Evolutionary conservation across 192 early-diverging fungal genomes (phyloP), one percentile per base, ranked within the genome.

Genomic region (Dissophora globulifera): DNA sequence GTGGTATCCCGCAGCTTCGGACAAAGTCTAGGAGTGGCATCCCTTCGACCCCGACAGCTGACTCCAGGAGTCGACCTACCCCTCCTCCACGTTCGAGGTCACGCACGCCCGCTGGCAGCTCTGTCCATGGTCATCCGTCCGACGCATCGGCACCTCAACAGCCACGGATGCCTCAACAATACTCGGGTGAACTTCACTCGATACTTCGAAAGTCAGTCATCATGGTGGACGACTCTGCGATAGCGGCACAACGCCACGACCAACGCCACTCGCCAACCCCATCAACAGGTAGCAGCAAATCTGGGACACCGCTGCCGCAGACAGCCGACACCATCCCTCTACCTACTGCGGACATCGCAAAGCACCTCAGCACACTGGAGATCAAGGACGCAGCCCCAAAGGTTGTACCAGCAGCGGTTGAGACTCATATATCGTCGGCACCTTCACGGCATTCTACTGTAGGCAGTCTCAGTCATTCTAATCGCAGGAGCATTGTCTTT

Each of bases 11-110:
- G 31, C 72, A 76, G 33, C 51, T 62, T 10, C 60, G 72, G 38
- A 76, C 72, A 55, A 76, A 76, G 38, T 76, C 72, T n/a, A 65
- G 72, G 52, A 76, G 72, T 19, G 64, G 72, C 5, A 29, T 62
- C 10, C 57, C 46, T 7, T 61, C 64, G 2, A 76, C 72, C 9
- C 72, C 72, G 10, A 67, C 63, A 35, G 63, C 63, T 15, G 72
- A 76, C 0, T 17, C 23, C 47, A 66, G 32, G 57, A 52, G 64
- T 17, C 57, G 72, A 12, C 72, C 72, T 13, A 76, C 72, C 0
- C 64, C 72, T 22, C 62, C 72, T 0, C 64, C 72, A 42, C 63
- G 72, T 6, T 66, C 72, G 7, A 53, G 72, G 30, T 76, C 72
- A 12, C 57, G 72, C 19, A 76, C 72, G 27, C 72, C 72, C 9